Conservation (phyloP, 2,329 filamentous ascomycete species). For the Colletotrichum australisinense region DNA sequence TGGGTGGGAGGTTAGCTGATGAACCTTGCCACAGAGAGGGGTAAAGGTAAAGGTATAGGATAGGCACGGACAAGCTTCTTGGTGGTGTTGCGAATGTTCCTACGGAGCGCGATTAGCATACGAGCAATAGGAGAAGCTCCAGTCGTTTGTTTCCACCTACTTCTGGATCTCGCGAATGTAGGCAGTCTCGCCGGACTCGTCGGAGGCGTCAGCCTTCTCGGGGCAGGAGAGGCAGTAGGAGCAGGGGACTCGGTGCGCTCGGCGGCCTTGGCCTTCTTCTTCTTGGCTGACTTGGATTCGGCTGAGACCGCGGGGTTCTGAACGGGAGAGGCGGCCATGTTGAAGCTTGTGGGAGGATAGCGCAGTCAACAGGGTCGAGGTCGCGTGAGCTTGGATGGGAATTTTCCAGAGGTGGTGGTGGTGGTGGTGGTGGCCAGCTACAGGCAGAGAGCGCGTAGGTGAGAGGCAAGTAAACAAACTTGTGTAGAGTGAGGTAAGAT, state of each 20-base stretch:
- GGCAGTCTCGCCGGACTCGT: conserved; percentile 76
- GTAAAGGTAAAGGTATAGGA: neutral
- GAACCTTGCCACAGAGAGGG: neutral
- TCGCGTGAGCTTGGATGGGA: conserved; percentile 27
- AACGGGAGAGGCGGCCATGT: conserved; percentile 73
- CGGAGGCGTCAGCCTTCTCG: conserved; percentile 65
- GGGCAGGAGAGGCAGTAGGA: conserved; percentile 59
- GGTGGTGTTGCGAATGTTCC: conserved; percentile 89
- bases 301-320: conserved; percentile 70
- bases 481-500: conserved; percentile 18
- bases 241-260: conserved; percentile 67
- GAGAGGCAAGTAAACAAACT: conserved; percentile 16
- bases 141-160: conserved; percentile 61
- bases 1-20: conserved; percentile 23
- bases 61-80: conserved; percentile 86
- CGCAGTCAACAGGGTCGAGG: conserved; percentile 22
- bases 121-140: neutral
- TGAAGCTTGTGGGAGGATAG: conserved; percentile 29
- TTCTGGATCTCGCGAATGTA: conserved; percentile 93
- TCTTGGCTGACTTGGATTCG: conserved; percentile 74
- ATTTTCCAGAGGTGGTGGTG: conserved; percentile 29
- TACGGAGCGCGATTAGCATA: conserved; percentile 49
- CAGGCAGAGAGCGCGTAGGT: conserved; percentile 5
- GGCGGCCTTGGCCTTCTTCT: conserved; percentile 72
- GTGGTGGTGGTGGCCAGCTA: conserved; percentile 4